Conservation (phyloP, 345 rosid species). For the Aurinia saxatilis region DNA sequence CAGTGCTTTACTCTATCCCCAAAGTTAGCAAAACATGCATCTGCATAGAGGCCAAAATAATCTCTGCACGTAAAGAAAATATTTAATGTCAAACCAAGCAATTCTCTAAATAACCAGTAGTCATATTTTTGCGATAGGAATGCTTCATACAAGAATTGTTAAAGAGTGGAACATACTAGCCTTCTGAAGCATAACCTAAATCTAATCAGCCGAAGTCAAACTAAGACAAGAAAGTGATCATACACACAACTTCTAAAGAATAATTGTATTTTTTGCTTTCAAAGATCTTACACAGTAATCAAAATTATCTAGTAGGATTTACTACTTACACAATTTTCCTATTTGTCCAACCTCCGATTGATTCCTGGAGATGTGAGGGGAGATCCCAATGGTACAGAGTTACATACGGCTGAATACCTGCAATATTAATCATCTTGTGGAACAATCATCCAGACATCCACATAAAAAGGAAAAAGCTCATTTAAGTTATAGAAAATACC, state of each 20-base stretch:
- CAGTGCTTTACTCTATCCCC: conserved; percentile 89
- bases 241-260: neutral
- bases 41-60: conserved; percentile 63
- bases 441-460: conserved; percentile 1
- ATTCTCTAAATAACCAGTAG: neutral
- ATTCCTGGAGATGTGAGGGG: conserved; percentile 73
- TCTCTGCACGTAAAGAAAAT: conserved; percentile 45
- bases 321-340: conserved; percentile 68
- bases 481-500: conserved; percentile 38
- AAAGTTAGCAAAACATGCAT: conserved; percentile 63
- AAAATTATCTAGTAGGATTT: neutral
- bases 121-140: neutral
- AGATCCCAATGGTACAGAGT: conserved; percentile 95
- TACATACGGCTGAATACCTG: conserved; percentile 63
- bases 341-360: conserved; percentile 73
- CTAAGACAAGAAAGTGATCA: neutral
- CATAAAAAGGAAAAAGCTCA: conserved; percentile 11
- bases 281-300: neutral
- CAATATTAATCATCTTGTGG: conserved; percentile 10
- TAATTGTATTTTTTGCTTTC: neutral
- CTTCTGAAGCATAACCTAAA: neutral
- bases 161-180: neutral
- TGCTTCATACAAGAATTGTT: neutral
- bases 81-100: conserved; percentile 2
- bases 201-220: neutral